Evolutionary conservation across 2,329 filamentous ascomycete genomes (phyloP), one percentile per base, ranked within the genome.

Genomic region (Diaporthe australafricana): DNA sequence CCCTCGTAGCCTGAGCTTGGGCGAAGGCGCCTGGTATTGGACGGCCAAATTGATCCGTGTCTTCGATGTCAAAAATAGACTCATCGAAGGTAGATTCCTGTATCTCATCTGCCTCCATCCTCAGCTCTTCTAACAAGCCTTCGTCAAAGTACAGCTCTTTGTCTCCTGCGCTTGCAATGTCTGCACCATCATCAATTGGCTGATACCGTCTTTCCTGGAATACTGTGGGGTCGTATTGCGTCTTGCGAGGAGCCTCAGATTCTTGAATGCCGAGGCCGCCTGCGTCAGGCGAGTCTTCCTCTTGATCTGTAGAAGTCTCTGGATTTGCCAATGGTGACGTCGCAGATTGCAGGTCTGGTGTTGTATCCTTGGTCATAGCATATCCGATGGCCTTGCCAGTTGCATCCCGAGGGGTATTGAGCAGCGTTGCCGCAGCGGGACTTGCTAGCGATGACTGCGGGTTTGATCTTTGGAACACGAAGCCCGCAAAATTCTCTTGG

Each of bases 71-170:
- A 77, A 94, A 94, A 17, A 94, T 87, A 7, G 90, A 92, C 78
- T 94, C 92, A 73, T 94, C 92, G 78, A 94, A 94, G 1, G 87
- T 84, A 0, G 84, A 83, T 1, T 85, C 85, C 35, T 91, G 88
- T 22, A 85, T 86, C 71, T 87, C 84, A 3, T 86, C 82, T 63
- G 85, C 84, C 9, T 85, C 83, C 75, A 88, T 87, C 50, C 84
- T 82, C 8, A 83, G 78, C 75, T 83, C 82, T 53, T 83, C 82
- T 0, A 79, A 68, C 77, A 89, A 81, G 71, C 90, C 91, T 77
- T 90, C 90, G 74, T 93, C 90, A 77, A 92, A 94, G 78, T 93
- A 94, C 38, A 93, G 82, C 74, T 94, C 92, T 75, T 92, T 90
- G 42, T 89, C 86, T 40, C 30, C 72, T 27, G 56, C 42, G 27